Evolutionary conservation across 2,329 filamentous ascomycete species (phyloP), one percentile per base, ranked within the genome.

Genomic region (Cordyceps cateniannulata): DNA sequence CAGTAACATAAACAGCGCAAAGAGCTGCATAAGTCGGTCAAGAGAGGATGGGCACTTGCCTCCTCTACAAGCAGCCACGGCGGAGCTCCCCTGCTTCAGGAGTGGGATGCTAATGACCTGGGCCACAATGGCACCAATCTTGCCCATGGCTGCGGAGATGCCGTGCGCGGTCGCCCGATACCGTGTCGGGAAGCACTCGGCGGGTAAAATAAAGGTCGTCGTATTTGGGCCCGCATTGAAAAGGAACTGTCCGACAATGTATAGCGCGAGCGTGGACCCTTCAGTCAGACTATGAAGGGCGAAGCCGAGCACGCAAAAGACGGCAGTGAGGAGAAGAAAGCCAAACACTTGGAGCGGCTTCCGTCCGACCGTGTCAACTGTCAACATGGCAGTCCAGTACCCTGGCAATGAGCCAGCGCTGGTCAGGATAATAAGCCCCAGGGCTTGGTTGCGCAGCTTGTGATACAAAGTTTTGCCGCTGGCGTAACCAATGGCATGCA

Each of bases 361-460:
- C 62, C 90, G 87, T 10, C 90, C 90, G 18, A 93, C 66, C 1
- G 83, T 90, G 72, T 93, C 90, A 62, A 92, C 84, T 1, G 84
- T 85, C 14, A 88, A 79, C 29, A 93, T 83, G 1, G 88, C 89
- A 10, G 87, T 81, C 88, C 88, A 92, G 75, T 93, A 93, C 14
- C 90, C 90, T 0, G 90, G 90, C 5, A 93, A 84, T 16, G 89
- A 86, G 42, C 90, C 90, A 6, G 90, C 90, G 66, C 87, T 90
- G 62, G 89, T 83, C 32, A 93, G 75, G 63, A 93, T 90, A 60
- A 93, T 81, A 71, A 90, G 90, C 7, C 90, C 90, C 1, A 91
- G 81, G 9, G 90, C 88, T 60, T 85, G 86, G 71, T 90, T 89
- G 71, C 85, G 84, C 63, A 93, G 81, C 62, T 83, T 82, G 16